Conservation (phyloP, 2,329 filamentous ascomycete genomes). For the Fusarium subglutinans region DNA sequence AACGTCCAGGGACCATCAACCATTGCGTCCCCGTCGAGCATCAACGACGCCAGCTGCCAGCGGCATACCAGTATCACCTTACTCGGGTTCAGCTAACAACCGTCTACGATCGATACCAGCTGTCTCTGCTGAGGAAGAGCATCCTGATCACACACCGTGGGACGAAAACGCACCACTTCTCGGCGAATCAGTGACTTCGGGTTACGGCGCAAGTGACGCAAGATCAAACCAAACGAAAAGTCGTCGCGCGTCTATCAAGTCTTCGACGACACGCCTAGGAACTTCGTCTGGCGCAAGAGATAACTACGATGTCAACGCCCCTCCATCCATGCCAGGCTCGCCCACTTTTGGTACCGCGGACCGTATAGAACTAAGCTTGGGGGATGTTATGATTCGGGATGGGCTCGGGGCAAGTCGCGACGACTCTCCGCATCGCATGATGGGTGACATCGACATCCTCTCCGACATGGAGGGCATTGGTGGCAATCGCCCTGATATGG, state of each 20-base stretch:
- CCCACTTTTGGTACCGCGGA: conserved; percentile 62
- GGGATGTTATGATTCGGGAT: conserved; percentile 76
- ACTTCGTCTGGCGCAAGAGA: conserved; percentile 51
- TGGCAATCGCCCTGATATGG: conserved; percentile 44
- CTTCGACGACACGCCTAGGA: conserved; percentile 57
- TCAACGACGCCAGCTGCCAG: conserved; percentile 56
- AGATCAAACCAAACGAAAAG: conserved; percentile 49
- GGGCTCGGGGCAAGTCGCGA: conserved; percentile 59
- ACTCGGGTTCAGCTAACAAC: conserved; percentile 43
- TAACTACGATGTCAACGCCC: conserved; percentile 72
- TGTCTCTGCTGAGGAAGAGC: conserved; percentile 58
- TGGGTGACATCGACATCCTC: conserved; percentile 45
- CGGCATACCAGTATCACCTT: conserved; percentile 46
- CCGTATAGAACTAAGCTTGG: conserved; percentile 66
- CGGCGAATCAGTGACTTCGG: conserved; percentile 48
- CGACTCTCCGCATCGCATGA: conserved; percentile 43
- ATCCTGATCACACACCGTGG: conserved; percentile 53
- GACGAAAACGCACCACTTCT: conserved; percentile 67
- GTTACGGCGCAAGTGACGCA: conserved; percentile 57
- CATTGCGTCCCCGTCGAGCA: conserved; percentile 71
- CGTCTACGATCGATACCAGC: conserved; percentile 50
- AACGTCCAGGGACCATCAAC: conserved; percentile 62
- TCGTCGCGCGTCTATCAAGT: conserved; percentile 60
- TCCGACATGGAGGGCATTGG: conserved; percentile 43
- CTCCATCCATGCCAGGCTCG: conserved; percentile 72